Evolutionary conservation across 2,329 filamentous ascomycete genomes (phyloP), one percentile per base, ranked within the genome.

Genomic region (Diaporthe sp.): DNA sequence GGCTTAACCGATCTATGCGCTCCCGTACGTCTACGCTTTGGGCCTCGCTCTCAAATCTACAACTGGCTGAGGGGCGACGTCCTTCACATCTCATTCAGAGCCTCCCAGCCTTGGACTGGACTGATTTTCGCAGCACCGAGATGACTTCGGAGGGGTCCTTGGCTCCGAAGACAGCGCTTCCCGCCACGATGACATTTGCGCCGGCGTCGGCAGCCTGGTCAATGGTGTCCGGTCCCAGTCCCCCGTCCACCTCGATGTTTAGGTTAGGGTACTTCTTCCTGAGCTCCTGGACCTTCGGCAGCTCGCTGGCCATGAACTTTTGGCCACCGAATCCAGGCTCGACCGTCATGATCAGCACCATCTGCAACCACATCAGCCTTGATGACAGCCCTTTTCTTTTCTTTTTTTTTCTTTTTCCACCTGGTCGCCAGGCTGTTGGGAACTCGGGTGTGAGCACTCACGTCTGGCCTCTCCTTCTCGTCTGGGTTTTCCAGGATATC

Each of bases 261-360:
- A 99, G 86, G 8, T 98, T 90, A 3, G 97, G 96, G 82, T 98
- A 99, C 80, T 91, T 92, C 81, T 92, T 86, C 75, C 97, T 92
- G 78, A 99, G 88, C 51, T 93, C 95, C 78, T 93, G 86, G 32
- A 99, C 97, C 86, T 99, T 99, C 81, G 96, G 95, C 78, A 99
- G 91, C 86, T 98, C 95, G 9, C 94, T 94, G 17, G 95, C 92
- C 95, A 98, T 98, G 88, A 99, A 99, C 82, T 98, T 98, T 83
- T 99, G 97, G 9, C 97, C 97, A 76, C 97, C 97, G 81, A 99
- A 99, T 59, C 97, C 97, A 58, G 97, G 97, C 85, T 99, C 91
- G 56, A 99, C 97, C 1, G 97, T 99, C 97, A 99, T 99, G 75
- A 99, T 91, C 25, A 99, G 92, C 50, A 98, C 95, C 97, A 99